Evolutionary conservation across 2,329 filamentous ascomycete species (phyloP).

Genomic region (Rutstroemia sp.): DNA sequence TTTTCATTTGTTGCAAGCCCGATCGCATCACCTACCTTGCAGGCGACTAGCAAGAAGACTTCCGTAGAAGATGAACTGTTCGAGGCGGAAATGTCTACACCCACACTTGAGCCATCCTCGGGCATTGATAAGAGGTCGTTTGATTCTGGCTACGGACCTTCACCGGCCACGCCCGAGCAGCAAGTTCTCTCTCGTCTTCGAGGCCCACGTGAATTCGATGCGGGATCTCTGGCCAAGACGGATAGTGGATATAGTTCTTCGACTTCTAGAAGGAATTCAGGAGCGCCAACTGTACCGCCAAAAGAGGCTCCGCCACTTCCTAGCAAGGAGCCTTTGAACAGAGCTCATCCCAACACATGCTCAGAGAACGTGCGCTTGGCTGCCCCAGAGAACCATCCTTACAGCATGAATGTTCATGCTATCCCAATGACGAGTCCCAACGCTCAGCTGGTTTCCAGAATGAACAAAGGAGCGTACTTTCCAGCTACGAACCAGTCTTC

Average conservation of each 20-base stretch:
- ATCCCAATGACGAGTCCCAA: conserved; percentile 2
- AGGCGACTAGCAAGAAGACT: conserved; percentile 42
- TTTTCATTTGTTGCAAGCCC: conserved; percentile 31
- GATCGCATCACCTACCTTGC: conserved; percentile 30
- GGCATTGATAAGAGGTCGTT: conserved; percentile 15
- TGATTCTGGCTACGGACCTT: conserved; percentile 20
- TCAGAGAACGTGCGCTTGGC: not conserved
- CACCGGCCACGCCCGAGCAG: conserved; percentile 7
- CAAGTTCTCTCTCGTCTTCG: not conserved
- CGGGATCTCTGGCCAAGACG: conserved; percentile 44
- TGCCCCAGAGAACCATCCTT: not conserved
- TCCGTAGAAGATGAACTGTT: conserved; percentile 43
- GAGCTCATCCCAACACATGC: too few species aligned
- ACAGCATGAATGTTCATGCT: not conserved
- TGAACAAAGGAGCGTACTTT: not conserved
- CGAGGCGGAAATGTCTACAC: conserved; percentile 22
- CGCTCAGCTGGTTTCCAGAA: not conserved
- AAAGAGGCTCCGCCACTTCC: conserved; percentile 16
- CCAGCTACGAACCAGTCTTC: not conserved
- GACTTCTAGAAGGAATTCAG: conserved; percentile 35
- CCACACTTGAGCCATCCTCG: conserved; percentile 7
- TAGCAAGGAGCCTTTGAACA: conserved; percentile 12
- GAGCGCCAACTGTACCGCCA: conserved; percentile 12
- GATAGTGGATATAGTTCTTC: conserved; percentile 58
- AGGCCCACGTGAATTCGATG: conserved; percentile 10